phyloP scores from a whole-genome alignment of 139 green algal species.

The Chlorella ohadii region DNA sequence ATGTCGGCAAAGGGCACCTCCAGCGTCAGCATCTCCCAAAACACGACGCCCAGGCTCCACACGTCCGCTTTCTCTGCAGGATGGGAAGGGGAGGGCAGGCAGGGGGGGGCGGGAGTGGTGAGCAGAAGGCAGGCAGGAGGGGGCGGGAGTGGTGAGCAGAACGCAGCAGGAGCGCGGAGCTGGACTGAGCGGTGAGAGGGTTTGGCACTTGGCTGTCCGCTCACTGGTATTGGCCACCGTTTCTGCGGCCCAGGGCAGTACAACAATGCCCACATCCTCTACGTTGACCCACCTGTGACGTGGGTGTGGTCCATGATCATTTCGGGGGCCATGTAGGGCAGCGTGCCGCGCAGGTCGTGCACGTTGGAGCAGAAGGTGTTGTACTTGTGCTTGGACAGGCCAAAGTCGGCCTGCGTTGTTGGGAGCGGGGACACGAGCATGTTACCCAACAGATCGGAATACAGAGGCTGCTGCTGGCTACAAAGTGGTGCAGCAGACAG shows the following conservation, averaged over 20 bases:
- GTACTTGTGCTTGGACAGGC: conserved; percentile 85
- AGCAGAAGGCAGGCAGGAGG: background rate
- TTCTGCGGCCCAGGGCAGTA: too few species aligned
- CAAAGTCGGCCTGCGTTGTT: conserved; percentile 79
- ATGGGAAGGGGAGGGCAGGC: background rate
- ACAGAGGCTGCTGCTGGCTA: too few species aligned
- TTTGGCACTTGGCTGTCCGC: too few species aligned
- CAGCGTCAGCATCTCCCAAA: conserved; percentile 72
- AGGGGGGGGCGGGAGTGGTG: background rate
- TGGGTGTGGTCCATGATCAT: conserved; percentile 62
- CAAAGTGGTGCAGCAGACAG: too few species aligned
- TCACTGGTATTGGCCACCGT: too few species aligned
- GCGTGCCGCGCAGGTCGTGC: conserved; percentile 61
- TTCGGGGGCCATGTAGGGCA: conserved; percentile 71
- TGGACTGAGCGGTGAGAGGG: too few species aligned
- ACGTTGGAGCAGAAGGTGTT: conserved; percentile 65
- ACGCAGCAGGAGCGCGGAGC: too few species aligned
- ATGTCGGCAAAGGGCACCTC: conserved; percentile 67
- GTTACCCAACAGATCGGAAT: too few species aligned
- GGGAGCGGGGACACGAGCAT: background rate
- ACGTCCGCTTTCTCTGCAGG: conserved; percentile 61
- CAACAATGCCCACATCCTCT: background rate
- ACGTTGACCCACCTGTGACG: conserved; percentile 38
- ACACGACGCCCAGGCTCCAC: conserved; percentile 64
- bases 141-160: background rate